Evolutionary conservation across 495 filamentous ascomycete species (phyloP).

Genomic region (Thozetella sp.): DNA sequence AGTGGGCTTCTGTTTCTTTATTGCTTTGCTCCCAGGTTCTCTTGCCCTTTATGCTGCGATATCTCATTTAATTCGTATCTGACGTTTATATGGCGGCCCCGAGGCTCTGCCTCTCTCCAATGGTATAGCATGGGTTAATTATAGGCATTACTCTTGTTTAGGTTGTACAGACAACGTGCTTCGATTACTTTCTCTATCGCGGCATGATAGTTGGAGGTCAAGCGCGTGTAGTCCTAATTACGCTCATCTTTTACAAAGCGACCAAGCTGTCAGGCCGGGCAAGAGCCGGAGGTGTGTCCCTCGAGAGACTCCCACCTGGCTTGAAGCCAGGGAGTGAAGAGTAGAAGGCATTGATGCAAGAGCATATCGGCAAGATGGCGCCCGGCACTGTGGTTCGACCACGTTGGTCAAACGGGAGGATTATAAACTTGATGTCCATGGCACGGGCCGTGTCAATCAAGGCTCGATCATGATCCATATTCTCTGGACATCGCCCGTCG

Average conservation of each 20-base stretch:
- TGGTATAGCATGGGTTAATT: constrained; percentile 69
- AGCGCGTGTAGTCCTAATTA: constrained; percentile 71
- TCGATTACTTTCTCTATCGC: constrained; percentile 80
- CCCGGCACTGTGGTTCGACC: constrained; percentile 20
- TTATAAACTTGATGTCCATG: constrained; percentile 93
- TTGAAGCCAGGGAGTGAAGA: too few species aligned
- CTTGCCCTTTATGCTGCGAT: constrained; percentile 72
- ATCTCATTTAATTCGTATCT: constrained; percentile 77
- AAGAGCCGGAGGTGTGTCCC: constrained; percentile 61
- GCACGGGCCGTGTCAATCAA: constrained; percentile 86
- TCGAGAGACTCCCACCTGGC: background rate
- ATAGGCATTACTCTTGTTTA: constrained; percentile 80
- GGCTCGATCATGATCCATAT: constrained; percentile 88
- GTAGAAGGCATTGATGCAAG: constrained; percentile 32
- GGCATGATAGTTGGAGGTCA: constrained; percentile 83
- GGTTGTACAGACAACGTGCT: constrained; percentile 67
- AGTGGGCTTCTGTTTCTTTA: constrained; percentile 80
- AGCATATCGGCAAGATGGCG: constrained; percentile 23
- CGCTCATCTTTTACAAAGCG: constrained; percentile 77
- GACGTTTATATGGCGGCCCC: constrained; percentile 68
- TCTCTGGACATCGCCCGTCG: constrained; percentile 81
- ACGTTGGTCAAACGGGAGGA: constrained; percentile 87
- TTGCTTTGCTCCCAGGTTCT: constrained; percentile 66
- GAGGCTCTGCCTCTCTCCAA: constrained; percentile 52
- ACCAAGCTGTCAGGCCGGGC: constrained; percentile 81